phyloP scores from a whole-genome alignment of 1,139 yeast species.

The Pneumocystis sp. region DNA sequence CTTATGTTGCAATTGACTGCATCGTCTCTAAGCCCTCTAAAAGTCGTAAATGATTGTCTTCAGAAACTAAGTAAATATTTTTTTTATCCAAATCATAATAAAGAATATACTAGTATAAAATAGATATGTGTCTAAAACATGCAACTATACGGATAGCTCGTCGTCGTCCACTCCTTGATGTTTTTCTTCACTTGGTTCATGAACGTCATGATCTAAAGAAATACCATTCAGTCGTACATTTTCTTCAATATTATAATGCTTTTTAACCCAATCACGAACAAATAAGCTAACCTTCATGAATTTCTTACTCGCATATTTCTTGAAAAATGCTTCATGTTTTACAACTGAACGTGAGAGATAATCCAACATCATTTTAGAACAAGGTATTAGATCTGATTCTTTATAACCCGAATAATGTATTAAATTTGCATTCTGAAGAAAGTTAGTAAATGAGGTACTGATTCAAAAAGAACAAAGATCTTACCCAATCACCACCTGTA shows the following conservation, averaged over 20 bases:
- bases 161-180: not conserved
- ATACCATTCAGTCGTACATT: not conserved
- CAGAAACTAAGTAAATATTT: not conserved
- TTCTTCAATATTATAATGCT: constrained; percentile 2
- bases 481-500: constrained; percentile 38
- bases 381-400: constrained; percentile 53
- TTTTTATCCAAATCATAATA: not conserved
- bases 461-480: not conserved
- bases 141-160: not conserved
- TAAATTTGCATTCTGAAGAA: constrained; percentile 57
- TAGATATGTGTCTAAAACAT: not conserved
- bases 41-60: not conserved
- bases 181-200: not conserved
- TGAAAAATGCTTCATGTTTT: constrained; percentile 82
- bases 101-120: constrained; percentile 1
- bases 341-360: constrained; percentile 64
- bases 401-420: constrained; percentile 84
- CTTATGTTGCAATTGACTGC: not conserved
- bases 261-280: constrained; percentile 13
- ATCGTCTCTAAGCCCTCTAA: not conserved
- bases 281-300: constrained; percentile 50
- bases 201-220: not conserved
- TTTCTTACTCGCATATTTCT: constrained; percentile 80
- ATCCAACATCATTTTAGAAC: constrained; percentile 59
- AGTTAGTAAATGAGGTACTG: not conserved